Percentiles rank a stretch among this genome's conserved stretches.
Evolutionary conservation across 352 stramenopile species (phyloP).

Genomic region (Saprolegnia diclina): DNA sequence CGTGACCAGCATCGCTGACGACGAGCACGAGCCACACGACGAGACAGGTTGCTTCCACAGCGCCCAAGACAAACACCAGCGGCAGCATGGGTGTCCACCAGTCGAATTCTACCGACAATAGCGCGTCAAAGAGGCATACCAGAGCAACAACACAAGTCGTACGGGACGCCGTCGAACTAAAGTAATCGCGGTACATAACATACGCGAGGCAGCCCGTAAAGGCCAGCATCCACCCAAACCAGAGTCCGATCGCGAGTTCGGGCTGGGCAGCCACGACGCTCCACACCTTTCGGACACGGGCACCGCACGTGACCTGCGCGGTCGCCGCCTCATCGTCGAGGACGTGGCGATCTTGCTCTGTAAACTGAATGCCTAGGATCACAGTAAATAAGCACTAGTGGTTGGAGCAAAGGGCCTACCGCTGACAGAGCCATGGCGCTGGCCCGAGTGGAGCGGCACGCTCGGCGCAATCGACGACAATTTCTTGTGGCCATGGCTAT

Average conservation of each 20-base stretch:
- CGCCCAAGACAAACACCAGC: background rate
- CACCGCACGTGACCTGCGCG: background rate
- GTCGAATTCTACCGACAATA: background rate
- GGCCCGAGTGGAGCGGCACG: background rate
- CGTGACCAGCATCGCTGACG: background rate
- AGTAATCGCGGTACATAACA: background rate
- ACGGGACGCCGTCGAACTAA: background rate
- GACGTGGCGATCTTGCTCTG: background rate
- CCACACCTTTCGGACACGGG: background rate
- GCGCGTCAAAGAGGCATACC: background rate
- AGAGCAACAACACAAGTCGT: no score
- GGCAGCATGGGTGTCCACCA: background rate
- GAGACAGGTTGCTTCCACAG: background rate
- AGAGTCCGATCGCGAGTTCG: constrained; percentile 72
- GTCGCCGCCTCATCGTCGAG: constrained; percentile 20
- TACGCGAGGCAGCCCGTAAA: constrained; percentile 46
- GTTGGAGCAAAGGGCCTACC: constrained; percentile 1
- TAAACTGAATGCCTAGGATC: constrained; percentile 13
- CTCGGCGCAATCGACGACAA: background rate
- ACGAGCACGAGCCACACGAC: constrained; percentile 7
- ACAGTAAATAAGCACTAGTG: no score
- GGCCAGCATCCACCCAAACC: constrained; percentile 61
- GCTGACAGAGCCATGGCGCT: constrained; percentile 4
- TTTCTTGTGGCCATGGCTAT: background rate
- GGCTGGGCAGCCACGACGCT: constrained; percentile 38